phyloP scores from a whole-genome alignment of 2,329 filamentous ascomycete species.

The Pyricularia sp. region DNA sequence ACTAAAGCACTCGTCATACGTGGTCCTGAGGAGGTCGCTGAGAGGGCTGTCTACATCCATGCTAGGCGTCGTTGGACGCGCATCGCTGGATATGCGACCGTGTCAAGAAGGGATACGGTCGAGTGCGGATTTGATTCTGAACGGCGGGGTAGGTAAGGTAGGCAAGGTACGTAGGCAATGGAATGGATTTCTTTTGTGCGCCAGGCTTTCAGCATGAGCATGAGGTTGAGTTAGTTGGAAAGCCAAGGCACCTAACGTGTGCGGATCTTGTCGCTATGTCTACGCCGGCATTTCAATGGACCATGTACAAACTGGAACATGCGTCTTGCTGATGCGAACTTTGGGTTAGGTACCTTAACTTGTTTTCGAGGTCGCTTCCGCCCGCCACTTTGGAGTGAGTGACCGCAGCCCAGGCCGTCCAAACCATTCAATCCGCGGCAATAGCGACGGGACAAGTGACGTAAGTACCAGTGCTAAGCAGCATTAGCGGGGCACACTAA shows the following conservation, averaged over 20 bases:
- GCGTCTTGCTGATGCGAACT: background rate
- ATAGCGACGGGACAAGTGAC: background rate
- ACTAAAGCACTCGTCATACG: conserved; percentile 5
- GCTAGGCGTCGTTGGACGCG: background rate
- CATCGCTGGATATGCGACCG: background rate
- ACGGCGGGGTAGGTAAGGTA: background rate
- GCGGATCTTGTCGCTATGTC: background rate
- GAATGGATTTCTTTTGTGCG: background rate
- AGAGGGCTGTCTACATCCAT: conserved; percentile 1
- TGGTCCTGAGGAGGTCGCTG: background rate
- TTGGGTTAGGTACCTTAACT: background rate
- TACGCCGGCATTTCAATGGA: background rate
- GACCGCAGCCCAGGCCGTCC: background rate
- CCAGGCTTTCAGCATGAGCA: background rate
- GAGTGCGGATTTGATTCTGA: background rate
- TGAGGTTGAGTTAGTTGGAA: background rate
- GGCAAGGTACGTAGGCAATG: too few species aligned
- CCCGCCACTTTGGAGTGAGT: background rate
- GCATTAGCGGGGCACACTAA: background rate
- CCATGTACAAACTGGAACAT: background rate
- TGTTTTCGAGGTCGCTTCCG: background rate
- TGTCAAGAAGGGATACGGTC: background rate
- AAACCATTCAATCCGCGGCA: background rate
- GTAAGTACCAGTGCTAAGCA: background rate
- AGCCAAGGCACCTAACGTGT: background rate